Base-by-base conservation (phyloP, 805 yeast species). In the Tetrapisispora fleetii region DNA sequence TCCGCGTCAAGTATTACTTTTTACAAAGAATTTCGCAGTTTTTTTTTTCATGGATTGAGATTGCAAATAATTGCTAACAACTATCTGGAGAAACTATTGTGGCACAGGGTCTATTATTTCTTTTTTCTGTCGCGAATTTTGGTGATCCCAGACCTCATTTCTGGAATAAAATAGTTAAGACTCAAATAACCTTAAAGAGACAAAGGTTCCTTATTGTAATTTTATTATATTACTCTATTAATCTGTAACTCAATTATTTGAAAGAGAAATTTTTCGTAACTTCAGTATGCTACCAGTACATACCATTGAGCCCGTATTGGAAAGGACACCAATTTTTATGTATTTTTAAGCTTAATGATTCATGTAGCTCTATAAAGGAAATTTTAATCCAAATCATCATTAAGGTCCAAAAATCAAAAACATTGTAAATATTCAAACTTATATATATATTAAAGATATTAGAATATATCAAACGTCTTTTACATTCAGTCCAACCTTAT, bases 41-140 rank as follows among this genome's bases (percentile, higher is more conserved):
- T 6, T 6, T 32, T 14, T 32, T 32, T 11, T 13, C 32, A 11
- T 11, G 32, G 11, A 28, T 11, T 28, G 32, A 28, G 11, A 28
- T 8, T 8, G 32, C 10, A 28, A 28, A 28, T 28, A 8, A 28
- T 28, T n/a, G n/a, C n/a, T n/a, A n/a, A n/a, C n/a, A n/a, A n/a
- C n/a, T n/a, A n/a, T n/a, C n/a, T n/a, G n/a, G n/a, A n/a, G n/a
- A n/a, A n/a, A n/a, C n/a, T n/a, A 11, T 27, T n/a, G 22, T 4
- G 4, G 36, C 22, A 28, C n/a, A 10, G 6, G 27, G 21, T 3
- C 21, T 2, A 24, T 13, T 17, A n/a, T 39, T 40, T 40, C 43
- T 28, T 40, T 39, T 39, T 39, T n/a, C 41, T 39, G 43, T 30
- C 44, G 18, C 37, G 44, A 41, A 41, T 41, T 41, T 41, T 41